These are phyloP conservation scores for Marchantia polymorpha DNA, from an alignment of 225 moss, liverwort and hornwort species.

Conservation along the genomic window DNA sequence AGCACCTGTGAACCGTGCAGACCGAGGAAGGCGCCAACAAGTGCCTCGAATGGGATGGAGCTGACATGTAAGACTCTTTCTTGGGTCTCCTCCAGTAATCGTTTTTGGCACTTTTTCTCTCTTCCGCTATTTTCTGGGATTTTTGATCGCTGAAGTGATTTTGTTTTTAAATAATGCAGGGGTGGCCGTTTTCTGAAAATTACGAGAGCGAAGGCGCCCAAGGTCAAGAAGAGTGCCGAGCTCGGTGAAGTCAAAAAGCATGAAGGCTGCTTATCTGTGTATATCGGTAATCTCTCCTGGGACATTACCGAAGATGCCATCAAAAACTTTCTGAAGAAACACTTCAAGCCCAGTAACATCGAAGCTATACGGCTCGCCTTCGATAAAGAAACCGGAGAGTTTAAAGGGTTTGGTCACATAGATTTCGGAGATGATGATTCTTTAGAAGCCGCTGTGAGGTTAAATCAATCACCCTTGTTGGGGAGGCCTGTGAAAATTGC, in stretches of 20 bases:
- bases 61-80: constrained; percentile 50
- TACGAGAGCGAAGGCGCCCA: constrained; percentile 54
- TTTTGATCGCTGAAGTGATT: not conserved
- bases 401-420: constrained; percentile 73
- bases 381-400: constrained; percentile 56
- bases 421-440: constrained; percentile 82
- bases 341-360: constrained; percentile 43
- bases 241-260: constrained; percentile 61
- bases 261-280: constrained; percentile 63
- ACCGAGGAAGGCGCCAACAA: constrained; percentile 54
- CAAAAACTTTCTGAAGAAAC: constrained; percentile 55
- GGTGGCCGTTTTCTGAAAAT: constrained; percentile 85
- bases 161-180: constrained; percentile 31
- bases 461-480: constrained; percentile 55
- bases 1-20: constrained; percentile 24
- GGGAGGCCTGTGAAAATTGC: constrained; percentile 82
- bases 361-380: constrained; percentile 61
- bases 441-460: constrained; percentile 64
- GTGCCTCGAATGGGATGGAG: constrained; percentile 51
- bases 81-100: not conserved
- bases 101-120: not conserved
- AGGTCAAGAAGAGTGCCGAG: constrained; percentile 38
- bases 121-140: too few species aligned
- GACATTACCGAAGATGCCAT: constrained; percentile 65
- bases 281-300: constrained; percentile 83